Evolutionary conservation across 2,329 filamentous ascomycete genomes (phyloP), one percentile per base, ranked within the genome.

Genomic region (Aspergillus ochraceoroseus): DNA sequence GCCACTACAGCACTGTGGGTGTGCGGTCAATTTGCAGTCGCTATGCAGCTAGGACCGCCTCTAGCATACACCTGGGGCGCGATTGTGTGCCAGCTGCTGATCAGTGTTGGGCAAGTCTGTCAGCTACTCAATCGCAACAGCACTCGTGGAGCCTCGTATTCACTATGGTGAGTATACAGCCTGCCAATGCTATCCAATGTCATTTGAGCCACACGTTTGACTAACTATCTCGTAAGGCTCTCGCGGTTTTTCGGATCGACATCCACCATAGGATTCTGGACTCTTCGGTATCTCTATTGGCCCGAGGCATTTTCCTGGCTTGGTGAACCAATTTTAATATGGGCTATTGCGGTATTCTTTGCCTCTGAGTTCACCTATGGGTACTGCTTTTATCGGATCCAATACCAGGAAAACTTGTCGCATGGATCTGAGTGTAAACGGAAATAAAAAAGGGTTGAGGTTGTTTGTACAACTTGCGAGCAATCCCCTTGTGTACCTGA

Each of bases 61-160:
- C 28, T 42, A 5, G 46, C 46, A 2, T 48, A 48, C 13, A 38
- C 40, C 6, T 47, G 43, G 43, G 41, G 48, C 4, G 48, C 41
- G 1, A 33, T 39, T 7, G 11, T 40, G 3, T 44, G 40, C 18
- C 46, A 51, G 25, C 30, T 49, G 27, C 15, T 49, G 2, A 36
- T 47, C 7, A 47, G 46, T 26, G 17, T 43, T 9, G 46, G 46
- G 1, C 26, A 43, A 12, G 20, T 51, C 17, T 47, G 38, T 17
- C 43, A 49, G 33, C 36, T 51, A 8, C 23, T 51, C n/a, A 43
- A 18, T 29, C 41, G 48, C 2, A 44, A 34, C 5, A 49, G 38
- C 26, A 51, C 43, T 5, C 46, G 46, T 25, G 46, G 48, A 11
- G 42, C 41, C 11, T 51, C 46, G n/a, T 47, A 46, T 20, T 48